Percentiles rank a stretch among this genome's conserved stretches.
Conservation (phyloP, 176 grass and related monocot species). For the Avena eriantha region DNA sequence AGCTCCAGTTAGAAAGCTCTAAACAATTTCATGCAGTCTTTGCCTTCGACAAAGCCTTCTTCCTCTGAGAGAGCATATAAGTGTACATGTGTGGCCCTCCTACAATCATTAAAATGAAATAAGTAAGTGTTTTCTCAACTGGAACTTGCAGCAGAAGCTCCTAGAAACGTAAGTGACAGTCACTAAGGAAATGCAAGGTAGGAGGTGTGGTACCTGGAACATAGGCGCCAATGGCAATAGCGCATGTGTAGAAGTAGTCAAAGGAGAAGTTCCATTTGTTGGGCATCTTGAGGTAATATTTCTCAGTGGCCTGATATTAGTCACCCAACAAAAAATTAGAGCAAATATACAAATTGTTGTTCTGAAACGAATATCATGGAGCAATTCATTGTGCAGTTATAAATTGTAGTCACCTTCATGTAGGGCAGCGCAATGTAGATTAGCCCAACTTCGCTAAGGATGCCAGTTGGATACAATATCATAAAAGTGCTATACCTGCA, state of each 20-base stretch:
- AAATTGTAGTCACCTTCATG: slow-evolving; percentile 39
- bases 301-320: slow-evolving; percentile 50
- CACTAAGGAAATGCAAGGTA: not conserved
- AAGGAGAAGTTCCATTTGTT: slow-evolving; percentile 78
- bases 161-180: not conserved
- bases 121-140: not conserved
- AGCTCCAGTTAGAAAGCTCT: not conserved
- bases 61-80: slow-evolving; percentile 56
- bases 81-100: slow-evolving; percentile 54
- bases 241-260: slow-evolving; percentile 50
- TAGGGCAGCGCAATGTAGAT: slow-evolving; percentile 52
- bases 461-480: slow-evolving; percentile 61
- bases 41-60: slow-evolving; percentile 49
- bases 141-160: not conserved
- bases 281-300: slow-evolving; percentile 66
- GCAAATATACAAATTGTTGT: not conserved
- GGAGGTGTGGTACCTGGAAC: slow-evolving; percentile 47
- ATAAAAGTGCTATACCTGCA: slow-evolving; percentile 59
- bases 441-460: slow-evolving; percentile 50
- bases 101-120: slow-evolving; percentile 18
- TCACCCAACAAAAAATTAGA: not conserved
- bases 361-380: not conserved
- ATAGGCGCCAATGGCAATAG: slow-evolving; percentile 46
- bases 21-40: slow-evolving; percentile 22
- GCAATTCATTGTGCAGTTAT: not conserved